Percentiles rank a stretch among this genome's conserved stretches.
Evolutionary conservation across 345 rosid genomes (phyloP).

Genomic region (Draba incana): DNA sequence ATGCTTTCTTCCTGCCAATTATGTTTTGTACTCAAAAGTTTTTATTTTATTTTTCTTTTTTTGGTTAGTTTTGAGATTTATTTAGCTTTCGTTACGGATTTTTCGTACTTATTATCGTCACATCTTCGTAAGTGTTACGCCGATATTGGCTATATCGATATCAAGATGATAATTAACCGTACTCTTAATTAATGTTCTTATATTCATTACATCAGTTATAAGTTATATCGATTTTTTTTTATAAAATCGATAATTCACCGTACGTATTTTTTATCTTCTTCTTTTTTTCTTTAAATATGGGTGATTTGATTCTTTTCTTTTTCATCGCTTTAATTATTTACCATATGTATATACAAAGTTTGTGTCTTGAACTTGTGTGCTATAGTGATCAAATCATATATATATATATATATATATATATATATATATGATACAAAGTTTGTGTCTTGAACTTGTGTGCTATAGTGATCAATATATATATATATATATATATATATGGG

Average conservation of each 20-base stretch:
- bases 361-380: background rate
- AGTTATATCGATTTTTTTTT: background rate
- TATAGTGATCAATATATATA: too few species aligned
- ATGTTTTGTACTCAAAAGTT: slow-evolving; percentile 15
- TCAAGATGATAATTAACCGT: background rate
- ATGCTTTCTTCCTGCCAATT: slow-evolving; percentile 27
- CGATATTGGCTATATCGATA: slow-evolving; percentile 7
- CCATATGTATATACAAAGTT: background rate
- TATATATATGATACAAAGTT: too few species aligned
- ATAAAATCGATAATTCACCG: too few species aligned
- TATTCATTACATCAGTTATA: background rate
- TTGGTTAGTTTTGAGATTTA: slow-evolving; percentile 40
- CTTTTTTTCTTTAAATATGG: background rate
- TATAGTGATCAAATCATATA: background rate
- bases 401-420: too few species aligned
- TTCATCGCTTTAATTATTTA: background rate
- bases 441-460: too few species aligned
- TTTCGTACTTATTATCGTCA: slow-evolving; percentile 32
- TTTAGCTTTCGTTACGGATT: slow-evolving; percentile 30
- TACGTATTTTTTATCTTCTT: background rate
- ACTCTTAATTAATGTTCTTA: background rate
- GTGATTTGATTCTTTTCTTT: background rate
- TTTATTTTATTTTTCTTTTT: slow-evolving; percentile 23
- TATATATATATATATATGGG: too few species aligned
- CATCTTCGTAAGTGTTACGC: slow-evolving; percentile 27